phyloP scores from a whole-genome alignment of 164 flowering plant genomes.

The Sedum album region DNA sequence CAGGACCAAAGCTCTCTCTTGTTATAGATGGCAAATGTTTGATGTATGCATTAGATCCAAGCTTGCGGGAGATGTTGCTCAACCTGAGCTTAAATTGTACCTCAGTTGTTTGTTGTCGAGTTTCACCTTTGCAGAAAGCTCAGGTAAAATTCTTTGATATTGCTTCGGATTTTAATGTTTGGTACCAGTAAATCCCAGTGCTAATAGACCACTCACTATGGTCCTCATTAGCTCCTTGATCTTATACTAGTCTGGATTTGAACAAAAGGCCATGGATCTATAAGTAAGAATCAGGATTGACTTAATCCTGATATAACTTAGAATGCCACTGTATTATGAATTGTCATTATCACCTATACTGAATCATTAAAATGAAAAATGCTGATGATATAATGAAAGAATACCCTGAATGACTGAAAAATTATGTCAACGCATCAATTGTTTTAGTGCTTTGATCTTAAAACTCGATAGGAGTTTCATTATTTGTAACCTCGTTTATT shows the following conservation, averaged over 20 bases:
- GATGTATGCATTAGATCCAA: conserved; percentile 91
- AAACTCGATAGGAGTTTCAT: too few relatives aligned
- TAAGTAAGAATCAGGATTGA: background rate
- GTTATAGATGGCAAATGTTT: conserved; percentile 97
- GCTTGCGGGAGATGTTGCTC: conserved; percentile 62
- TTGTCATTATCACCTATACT: background rate
- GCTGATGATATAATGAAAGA: background rate
- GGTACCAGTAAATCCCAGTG: background rate
- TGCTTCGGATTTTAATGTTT: background rate
- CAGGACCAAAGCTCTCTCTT: conserved; percentile 72
- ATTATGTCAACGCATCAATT: too few relatives aligned
- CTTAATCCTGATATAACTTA: background rate
- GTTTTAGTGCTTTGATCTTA: too few relatives aligned
- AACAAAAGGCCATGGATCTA: background rate
- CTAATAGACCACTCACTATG: background rate
- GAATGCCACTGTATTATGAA: background rate
- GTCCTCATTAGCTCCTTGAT: background rate
- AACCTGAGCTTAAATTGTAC: conserved; percentile 79
- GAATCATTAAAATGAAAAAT: background rate
- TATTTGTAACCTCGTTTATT: too few relatives aligned
- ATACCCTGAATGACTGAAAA: background rate
- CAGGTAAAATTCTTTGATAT: conserved; percentile 42
- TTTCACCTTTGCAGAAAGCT: conserved; percentile 95
- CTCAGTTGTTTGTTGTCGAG: conserved; percentile 97
- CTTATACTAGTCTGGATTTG: background rate